A percentile compares a stretch with the other conserved stretches of the same genome.
Evolutionary conservation across 2,329 filamentous ascomycete genomes (phyloP).

Genomic region (Ceratocystis ficicola): DNA sequence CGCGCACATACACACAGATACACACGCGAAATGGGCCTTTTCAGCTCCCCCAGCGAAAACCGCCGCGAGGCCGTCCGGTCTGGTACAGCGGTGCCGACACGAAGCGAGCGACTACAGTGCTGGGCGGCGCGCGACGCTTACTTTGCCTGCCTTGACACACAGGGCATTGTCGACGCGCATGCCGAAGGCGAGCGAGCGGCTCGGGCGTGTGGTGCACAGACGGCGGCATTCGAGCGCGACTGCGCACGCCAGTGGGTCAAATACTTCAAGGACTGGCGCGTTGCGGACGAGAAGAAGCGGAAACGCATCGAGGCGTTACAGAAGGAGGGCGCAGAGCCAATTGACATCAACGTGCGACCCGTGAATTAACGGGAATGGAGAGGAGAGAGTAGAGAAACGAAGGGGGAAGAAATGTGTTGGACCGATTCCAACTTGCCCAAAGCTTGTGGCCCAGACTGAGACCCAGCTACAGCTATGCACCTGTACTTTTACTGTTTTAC

Average conservation of each 20-base stretch:
- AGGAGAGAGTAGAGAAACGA: background rate
- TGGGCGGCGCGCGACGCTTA: conserved; percentile 83
- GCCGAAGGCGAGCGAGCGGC: conserved; percentile 31
- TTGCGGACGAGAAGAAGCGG: conserved; percentile 82
- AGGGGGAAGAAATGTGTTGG: background rate
- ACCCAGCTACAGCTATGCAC: background rate
- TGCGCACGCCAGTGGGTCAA: conserved; percentile 91
- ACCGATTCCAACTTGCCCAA: background rate
- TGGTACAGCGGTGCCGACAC: conserved; percentile 64
- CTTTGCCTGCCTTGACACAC: conserved; percentile 74
- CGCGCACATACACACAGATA: conserved; percentile 9
- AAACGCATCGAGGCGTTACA: conserved; percentile 64
- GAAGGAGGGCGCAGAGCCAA: conserved; percentile 50
- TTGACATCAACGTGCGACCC: conserved; percentile 17
- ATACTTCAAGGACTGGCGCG: conserved; percentile 94
- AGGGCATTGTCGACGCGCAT: conserved; percentile 61
- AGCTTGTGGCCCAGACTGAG: background rate
- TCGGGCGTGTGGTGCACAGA: conserved; percentile 33
- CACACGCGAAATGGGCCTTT: conserved; percentile 36
- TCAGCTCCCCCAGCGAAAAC: conserved; percentile 33
- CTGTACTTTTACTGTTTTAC: conserved; percentile 9
- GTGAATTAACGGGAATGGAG: conserved; percentile 7
- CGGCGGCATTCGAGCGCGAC: conserved; percentile 59
- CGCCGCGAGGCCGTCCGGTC: conserved; percentile 44
- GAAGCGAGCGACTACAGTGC: conserved; percentile 68